These are phyloP conservation scores for Trifolium pratense DNA, from an alignment of 306 rosid species.

Conservation along the genomic window DNA sequence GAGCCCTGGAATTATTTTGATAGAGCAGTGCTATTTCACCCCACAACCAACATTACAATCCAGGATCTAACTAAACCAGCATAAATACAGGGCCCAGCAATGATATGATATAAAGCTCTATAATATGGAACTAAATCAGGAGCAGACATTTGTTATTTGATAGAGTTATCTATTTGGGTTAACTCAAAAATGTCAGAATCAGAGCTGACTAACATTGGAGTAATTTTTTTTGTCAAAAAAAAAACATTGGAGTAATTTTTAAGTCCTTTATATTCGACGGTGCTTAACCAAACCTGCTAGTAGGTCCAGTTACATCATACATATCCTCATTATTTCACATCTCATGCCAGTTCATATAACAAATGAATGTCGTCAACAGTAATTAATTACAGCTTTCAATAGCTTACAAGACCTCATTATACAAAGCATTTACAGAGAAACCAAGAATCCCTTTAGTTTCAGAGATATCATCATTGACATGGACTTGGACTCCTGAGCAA, in stretches of 20 bases:
- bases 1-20: neutral
- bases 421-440: conserved; percentile 36
- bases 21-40: neutral
- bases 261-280: conserved; percentile 6
- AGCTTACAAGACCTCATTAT: conserved; percentile 21
- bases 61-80: neutral
- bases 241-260: conserved; percentile 24
- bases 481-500: conserved; percentile 26
- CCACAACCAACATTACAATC: conserved; percentile 9
- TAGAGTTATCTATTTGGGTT: conserved; percentile 13
- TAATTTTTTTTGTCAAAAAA: too few species aligned
- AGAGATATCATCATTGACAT: conserved; percentile 29
- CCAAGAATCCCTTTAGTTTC: conserved; percentile 26
- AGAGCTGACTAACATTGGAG: conserved; percentile 3
- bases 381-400: conserved; percentile 34
- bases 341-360: conserved; percentile 21
- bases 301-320: conserved; percentile 19
- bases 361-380: conserved; percentile 13
- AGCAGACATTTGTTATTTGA: conserved; percentile 4
- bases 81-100: neutral
- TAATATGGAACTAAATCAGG: conserved; percentile 9
- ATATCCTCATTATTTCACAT: conserved; percentile 24
- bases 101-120: neutral
- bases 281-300: conserved; percentile 17
- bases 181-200: conserved; percentile 1